Conservation (phyloP, 805 yeast species). For the Barnettozyma botsteinii region DNA sequence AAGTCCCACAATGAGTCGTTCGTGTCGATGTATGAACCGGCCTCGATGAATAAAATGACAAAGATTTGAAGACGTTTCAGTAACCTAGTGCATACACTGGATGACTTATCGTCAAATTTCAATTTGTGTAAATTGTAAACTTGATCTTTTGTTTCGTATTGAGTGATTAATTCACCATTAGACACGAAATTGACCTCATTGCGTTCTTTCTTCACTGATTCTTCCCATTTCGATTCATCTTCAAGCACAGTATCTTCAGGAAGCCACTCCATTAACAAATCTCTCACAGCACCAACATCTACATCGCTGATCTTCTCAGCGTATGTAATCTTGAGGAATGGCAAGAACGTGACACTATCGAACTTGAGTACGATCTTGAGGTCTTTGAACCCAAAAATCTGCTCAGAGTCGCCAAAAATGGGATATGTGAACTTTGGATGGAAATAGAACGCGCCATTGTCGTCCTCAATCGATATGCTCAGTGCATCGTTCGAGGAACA, state of each 20-base stretch:
- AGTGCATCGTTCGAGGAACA: constrained; percentile 64
- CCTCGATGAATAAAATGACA: constrained; percentile 83
- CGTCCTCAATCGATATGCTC: constrained; percentile 53
- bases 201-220: constrained; percentile 44
- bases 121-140: constrained; percentile 46
- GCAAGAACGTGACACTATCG: constrained; percentile 68
- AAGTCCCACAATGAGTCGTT: constrained; percentile 78
- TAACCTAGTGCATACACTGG: constrained; percentile 28
- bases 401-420: constrained; percentile 87
- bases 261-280: constrained; percentile 48
- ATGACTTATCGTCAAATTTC: constrained; percentile 29
- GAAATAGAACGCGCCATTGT: constrained; percentile 56
- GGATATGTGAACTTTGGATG: constrained; percentile 86
- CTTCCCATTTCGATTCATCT: constrained; percentile 67
- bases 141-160: constrained; percentile 33
- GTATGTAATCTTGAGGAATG: constrained; percentile 61
- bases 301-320: constrained; percentile 49
- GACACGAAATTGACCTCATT: constrained; percentile 5
- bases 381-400: constrained; percentile 76
- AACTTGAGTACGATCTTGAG: constrained; percentile 62
- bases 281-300: constrained; percentile 37
- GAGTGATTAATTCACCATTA: constrained; percentile 25
- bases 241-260: constrained; percentile 57
- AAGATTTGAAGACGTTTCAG: constrained; percentile 69
- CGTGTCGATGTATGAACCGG: constrained; percentile 82